Conservation (phyloP, 2,329 filamentous ascomycete species). For the Penicillium brasilianum region DNA sequence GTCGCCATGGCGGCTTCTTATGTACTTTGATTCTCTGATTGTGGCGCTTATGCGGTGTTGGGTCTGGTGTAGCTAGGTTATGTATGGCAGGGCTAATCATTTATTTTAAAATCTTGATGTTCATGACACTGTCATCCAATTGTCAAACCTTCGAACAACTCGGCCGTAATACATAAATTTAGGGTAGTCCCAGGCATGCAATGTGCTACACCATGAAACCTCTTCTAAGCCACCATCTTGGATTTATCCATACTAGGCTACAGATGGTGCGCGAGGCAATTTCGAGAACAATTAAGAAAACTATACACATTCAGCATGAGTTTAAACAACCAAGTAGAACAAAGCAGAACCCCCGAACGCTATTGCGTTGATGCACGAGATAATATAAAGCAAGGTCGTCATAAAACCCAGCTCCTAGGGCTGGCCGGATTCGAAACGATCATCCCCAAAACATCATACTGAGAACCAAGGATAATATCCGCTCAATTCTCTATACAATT, state of each 20-base stretch:
- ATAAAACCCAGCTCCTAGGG: background rate
- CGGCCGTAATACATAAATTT: too few species aligned
- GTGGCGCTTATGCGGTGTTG: constrained; percentile 36
- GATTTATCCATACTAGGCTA: background rate
- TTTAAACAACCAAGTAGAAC: background rate
- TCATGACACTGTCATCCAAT: constrained; percentile 6
- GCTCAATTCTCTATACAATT: background rate
- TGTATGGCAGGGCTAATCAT: constrained; percentile 27
- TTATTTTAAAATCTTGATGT: constrained; percentile 22
- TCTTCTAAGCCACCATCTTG: too few species aligned
- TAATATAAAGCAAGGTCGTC: background rate
- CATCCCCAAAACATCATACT: background rate
- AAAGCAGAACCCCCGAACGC: background rate
- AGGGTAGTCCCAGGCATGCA: too few species aligned
- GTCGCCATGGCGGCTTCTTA: constrained; percentile 12
- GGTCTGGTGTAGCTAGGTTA: constrained; percentile 27
- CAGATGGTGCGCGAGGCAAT: background rate
- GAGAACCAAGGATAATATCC: background rate
- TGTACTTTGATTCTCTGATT: constrained; percentile 19
- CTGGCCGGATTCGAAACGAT: background rate
- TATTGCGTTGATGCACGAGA: background rate
- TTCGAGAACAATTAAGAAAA: background rate
- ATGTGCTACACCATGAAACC: too few species aligned
- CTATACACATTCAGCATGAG: constrained; percentile 1
- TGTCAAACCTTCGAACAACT: background rate